Evolutionary conservation across 148 eudicot species (phyloP).

Genomic region (Diospyros lotus): DNA sequence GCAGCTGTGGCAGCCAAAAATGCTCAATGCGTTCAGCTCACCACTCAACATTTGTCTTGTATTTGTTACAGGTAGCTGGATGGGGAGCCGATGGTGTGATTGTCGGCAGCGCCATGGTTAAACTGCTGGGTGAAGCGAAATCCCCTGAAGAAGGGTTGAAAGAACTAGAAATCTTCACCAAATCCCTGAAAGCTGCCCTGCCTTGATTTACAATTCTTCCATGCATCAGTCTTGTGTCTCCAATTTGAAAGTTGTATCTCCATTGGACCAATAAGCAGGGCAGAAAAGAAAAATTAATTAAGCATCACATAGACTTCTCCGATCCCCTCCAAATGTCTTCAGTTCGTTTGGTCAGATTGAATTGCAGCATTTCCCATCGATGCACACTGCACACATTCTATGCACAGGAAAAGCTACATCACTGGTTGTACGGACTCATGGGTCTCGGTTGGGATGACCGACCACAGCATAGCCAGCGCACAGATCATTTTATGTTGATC

Average conservation of each 20-base stretch:
- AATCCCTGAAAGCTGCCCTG: slow-evolving; percentile 57
- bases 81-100: slow-evolving; percentile 99
- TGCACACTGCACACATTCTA: too few relatives aligned
- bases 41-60: background rate
- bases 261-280: background rate
- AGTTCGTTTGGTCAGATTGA: too few relatives aligned
- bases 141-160: slow-evolving; percentile 78
- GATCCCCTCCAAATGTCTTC: too few relatives aligned
- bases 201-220: slow-evolving; percentile 1
- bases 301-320: too few relatives aligned
- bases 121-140: slow-evolving; percentile 60
- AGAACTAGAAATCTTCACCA: slow-evolving; percentile 54
- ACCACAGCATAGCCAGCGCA: too few relatives aligned
- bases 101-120: slow-evolving; percentile 83
- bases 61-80: slow-evolving; percentile 47
- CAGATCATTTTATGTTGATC: too few relatives aligned
- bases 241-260: background rate
- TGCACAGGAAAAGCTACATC: too few relatives aligned
- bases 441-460: too few relatives aligned
- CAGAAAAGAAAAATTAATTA: background rate
- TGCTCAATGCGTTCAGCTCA: background rate
- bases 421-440: too few relatives aligned
- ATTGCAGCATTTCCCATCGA: too few relatives aligned
- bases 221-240: background rate
- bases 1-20: background rate